Base-by-base conservation (phyloP, 768 basidiomycete species). In the Paxillus rubicundulus region DNA sequence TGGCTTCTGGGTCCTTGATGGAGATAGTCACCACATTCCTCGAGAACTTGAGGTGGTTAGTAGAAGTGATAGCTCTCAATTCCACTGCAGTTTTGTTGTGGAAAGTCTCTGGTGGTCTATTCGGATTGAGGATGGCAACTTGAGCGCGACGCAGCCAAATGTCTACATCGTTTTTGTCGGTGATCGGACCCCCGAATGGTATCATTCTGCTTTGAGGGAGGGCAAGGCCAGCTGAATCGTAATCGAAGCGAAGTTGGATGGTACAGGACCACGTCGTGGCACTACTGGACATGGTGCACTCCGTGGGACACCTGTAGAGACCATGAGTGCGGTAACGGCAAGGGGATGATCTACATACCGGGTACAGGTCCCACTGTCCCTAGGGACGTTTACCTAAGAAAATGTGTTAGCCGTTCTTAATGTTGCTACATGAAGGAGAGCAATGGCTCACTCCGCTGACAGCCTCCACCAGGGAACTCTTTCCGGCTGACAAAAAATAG, bases 321-420 rank as follows among this genome's bases (percentile, higher is more conserved):
- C 10, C 8, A 30, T 30, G 45, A 52, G 41, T 17, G 17, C 8
- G 5, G 18, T 20, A 16, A 46, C 7, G 24, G 10, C 13, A 34
- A 28, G 14, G 1, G 16, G 34, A 44, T 18, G 1, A 7, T n/a
- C 21, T 36, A 46, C 55, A 27, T 3, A 79, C 82, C 80, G 71
- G 0, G 81, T 84, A 47, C 82, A 84, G 1, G 81, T 84, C 20
- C 82, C 82, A 39, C 79, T 79, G 39, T 84, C 83, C 28, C 84
- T 70, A 9, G 84, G 83, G 21, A 85, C 82, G 45, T 68, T 79
- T 27, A 84, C 80, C 84, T 85, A 38, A n/a, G 1, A 30, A 14
- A 32, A 41, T n/a, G 6, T 9, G 14, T 58, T 28, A 61, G 17
- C 10, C 14, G 38, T 24, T n/a, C 30, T 30, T 30, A 30, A 7